Evolutionary conservation across 257 asterid genomes (phyloP).

Genomic region (Gentiana macrophylla): DNA sequence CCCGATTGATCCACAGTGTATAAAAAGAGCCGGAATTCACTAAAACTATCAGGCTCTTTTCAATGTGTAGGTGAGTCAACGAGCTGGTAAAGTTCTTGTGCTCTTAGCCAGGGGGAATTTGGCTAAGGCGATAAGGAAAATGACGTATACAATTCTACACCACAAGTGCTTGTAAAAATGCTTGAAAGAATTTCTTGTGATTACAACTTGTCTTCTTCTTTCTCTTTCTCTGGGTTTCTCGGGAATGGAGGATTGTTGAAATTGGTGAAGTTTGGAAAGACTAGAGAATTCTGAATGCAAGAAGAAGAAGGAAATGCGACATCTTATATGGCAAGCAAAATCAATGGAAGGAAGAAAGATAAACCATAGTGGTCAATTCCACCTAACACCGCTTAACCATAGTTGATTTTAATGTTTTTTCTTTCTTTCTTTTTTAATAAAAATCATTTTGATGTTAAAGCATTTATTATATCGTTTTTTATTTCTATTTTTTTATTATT

Average conservation of each 20-base stretch:
- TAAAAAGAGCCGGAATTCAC: no score
- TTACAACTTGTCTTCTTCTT: neutral
- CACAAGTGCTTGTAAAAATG: neutral
- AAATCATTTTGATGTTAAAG: no score
- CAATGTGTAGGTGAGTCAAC: conserved; percentile 2
- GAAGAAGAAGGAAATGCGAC: conserved; percentile 2
- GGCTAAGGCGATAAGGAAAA: neutral
- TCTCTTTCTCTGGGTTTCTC: neutral
- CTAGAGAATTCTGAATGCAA: conserved; percentile 1
- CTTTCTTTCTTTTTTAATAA: no score
- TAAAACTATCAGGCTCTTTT: neutral
- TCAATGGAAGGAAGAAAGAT: conserved; percentile 25
- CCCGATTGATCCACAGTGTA: conserved; percentile 4
- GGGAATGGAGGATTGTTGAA: conserved; percentile 1
- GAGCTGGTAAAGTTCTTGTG: neutral
- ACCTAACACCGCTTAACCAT: conserved; percentile 44
- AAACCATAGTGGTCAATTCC: conserved; percentile 65
- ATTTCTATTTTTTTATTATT: neutral
- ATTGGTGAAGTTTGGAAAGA: conserved; percentile 26
- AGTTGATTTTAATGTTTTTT: conserved; percentile 15
- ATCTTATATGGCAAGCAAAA: conserved; percentile 11
- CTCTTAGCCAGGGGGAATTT: neutral
- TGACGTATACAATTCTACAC: neutral
- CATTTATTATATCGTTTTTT: neutral
- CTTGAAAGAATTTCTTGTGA: neutral